Evolutionary conservation across 1,284 basidiomycete genomes (phyloP), one percentile per base, ranked within the genome.

Genomic region (Kwoniella shivajii): DNA sequence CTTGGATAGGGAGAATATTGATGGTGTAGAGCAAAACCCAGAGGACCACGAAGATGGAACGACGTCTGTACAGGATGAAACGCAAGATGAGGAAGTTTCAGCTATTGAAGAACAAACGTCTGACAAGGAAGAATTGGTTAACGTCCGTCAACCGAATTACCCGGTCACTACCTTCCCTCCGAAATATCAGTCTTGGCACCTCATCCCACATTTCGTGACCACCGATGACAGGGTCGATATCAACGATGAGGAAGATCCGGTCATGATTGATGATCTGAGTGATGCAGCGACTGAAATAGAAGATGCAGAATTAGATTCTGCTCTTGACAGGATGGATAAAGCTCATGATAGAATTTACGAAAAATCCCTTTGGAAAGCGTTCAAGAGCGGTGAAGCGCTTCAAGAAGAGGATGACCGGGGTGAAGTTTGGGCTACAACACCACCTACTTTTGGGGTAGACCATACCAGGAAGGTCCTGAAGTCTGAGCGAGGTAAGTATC

Each of bases 291-390:
- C 41, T 13, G 56, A 54, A 22, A 10, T 30, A 27, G 56, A 61
- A 31, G 59, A 59, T 33, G 22, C 18, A 13, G 31, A 49, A 16
- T 37, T 64, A 4, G 59, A 64, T 31, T 16, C 18, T 6, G 49
- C 56, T 7, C 43, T 55, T 20, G 41, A 61, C n/a, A 41, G 34
- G 27, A 30, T 64, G 45, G 62, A 64, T 37, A 20, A 47, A 29
- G 37, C 30, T 9, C 54, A 59, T 24, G 62, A 64, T 46, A 31
- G n/a, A 44, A 20, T 45, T 6, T 53, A 51, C 30, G 62, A 64
- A 30, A 31, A 31, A 7, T 43, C 16, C 1, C 31, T 64, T 4
- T 54, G 53, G 59, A 34, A 24, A 2, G 47, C 47, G 11, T n/a
- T 53, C 33, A 31, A 39, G 29, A 41, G 24, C 24, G 45, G 29